Evolutionary conservation across 1,139 yeast species (phyloP), one percentile per base, ranked within the genome.

Genomic region (Saccharomycopsis hybrid): DNA sequence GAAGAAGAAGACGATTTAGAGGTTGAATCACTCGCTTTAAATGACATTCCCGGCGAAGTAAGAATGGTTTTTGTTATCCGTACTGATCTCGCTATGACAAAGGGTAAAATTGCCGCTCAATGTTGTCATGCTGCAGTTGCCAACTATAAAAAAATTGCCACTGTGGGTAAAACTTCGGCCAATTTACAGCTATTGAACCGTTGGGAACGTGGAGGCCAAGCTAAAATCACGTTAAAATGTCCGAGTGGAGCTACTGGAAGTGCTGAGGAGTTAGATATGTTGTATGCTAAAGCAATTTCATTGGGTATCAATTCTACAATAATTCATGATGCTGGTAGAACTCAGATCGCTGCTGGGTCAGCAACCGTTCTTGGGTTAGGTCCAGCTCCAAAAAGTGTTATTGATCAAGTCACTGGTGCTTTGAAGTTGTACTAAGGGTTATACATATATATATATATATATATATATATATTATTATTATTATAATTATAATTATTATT

Each of bases 51-150:
- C 2, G 92, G 87, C 3, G 95, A 86, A 64, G 90, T 85, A 42
- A 73, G 89, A 57, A 85, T 92, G 96, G 89, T 94, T 0, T 71
- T 94, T 38, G 79, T 89, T 1, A 90, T 92, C 1, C 80, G 98
- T 54, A 87, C 85, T 43, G 98, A 92, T 64, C 70, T 92, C 56
- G 82, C 80, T 50, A 92, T 92, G 98, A 82, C 86, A 44, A 89
- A 88, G 66, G 98, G 98, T 36, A 94, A 94, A 64, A 85, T 87
- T 1, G 97, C 97, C 1, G 98, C 98, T 1, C 99, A 92, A 65
- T 90, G 97, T 65, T 84, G 89, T 48, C 99, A 92, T 69, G 98
- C 98, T n/a, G 94, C 98, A 0, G 73, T 92, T 44, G 92, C 95
- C 0, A 79, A 94, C 57, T 92, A 86, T 66, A 82, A 85, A 61